Conservation (phyloP, 1,139 yeast species). For the Pichia sp. region DNA sequence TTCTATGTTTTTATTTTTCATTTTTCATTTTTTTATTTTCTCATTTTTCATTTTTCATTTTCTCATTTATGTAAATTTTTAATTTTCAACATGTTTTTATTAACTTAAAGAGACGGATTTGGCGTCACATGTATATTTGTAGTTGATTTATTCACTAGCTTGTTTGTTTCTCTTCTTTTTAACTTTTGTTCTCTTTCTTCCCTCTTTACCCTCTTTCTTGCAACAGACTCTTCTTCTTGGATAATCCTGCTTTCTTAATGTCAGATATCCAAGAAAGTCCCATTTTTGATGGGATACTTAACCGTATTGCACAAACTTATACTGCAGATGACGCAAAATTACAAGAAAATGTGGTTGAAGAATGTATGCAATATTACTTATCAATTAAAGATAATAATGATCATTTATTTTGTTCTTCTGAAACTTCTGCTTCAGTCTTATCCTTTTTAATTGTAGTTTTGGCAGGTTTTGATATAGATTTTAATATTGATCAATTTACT, state of each 20-base stretch:
- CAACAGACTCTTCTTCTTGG: neutral
- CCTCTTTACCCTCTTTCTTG: neutral
- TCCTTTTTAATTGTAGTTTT: slow-evolving; percentile 15
- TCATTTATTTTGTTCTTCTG: slow-evolving; percentile 16
- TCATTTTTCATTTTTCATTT: too few species aligned
- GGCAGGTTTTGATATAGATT: slow-evolving; percentile 17
- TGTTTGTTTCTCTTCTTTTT: too few species aligned
- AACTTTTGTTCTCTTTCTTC: too few species aligned
- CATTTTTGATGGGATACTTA: slow-evolving; percentile 4
- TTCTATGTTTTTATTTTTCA: too few species aligned
- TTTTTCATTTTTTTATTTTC: too few species aligned
- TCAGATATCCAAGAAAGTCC: too few species aligned
- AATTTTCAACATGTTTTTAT: too few species aligned
- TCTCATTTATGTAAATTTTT: too few species aligned
- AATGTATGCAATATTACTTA: slow-evolving; percentile 14
- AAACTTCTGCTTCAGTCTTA: slow-evolving; percentile 10
- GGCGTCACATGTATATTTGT: too few species aligned
- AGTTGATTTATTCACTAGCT: too few species aligned
- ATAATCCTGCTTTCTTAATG: neutral
- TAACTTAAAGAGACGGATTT: too few species aligned
- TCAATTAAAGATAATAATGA: neutral
- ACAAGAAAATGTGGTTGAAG: slow-evolving; percentile 16
- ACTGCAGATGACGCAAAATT: slow-evolving; percentile 10
- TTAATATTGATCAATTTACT: slow-evolving; percentile 11
- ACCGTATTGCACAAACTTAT: slow-evolving; percentile 11